Evolutionary conservation across 2,329 filamentous ascomycete species (phyloP), one percentile per base, ranked within the genome.

Genomic region (Penicillium sp.): DNA sequence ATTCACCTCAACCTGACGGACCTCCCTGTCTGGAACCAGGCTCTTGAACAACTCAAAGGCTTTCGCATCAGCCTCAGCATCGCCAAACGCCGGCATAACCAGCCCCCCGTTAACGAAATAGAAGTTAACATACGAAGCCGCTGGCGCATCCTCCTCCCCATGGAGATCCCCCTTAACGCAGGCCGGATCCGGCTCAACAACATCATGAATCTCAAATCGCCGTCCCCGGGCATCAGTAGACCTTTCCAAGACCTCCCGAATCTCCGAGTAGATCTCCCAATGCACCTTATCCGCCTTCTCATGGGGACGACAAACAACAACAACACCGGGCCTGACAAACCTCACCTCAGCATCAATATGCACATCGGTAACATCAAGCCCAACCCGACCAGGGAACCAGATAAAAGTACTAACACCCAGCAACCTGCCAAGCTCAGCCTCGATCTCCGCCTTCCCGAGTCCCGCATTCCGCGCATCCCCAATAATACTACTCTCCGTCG

Each of bases 291-390:
- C 52, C 12, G 55, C 57, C 21, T 49, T 53, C 6, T 26, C 43
- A 45, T 56, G 53, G n/a, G 64, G 64, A 29, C 55, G 57, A 37
- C 54, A 58, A 3, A 65, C 51, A 26, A 65, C 55, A 12, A 66
- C 61, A 12, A 62, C 56, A 6, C 64, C 60, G 4, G 61, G 61
- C 24, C 52, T 35, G 6, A 61, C 50, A 50, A 66, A 66, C 8
- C 62, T 49, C 10, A 57, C 60, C 44, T 62, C 57, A 8, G 62
- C 64, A 56, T 66, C 63, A 39, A 64, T 54, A 55, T 68, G 66
- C 41, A 57, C 61, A 46, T 68, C 66, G 6, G 66, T 69, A 26
- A 66, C 57, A 57, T 69, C 66, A 6, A 63, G 49, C 10, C 50
- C 59, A 22, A 58, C 56, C 4, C 61, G 53, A 2, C 64, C 65